A percentile compares a stretch with the other conserved stretches of the same genome.
These are phyloP conservation scores for Tagetes erecta DNA, from an alignment of 129 eudicot genomes.

Conservation along the genomic window DNA sequence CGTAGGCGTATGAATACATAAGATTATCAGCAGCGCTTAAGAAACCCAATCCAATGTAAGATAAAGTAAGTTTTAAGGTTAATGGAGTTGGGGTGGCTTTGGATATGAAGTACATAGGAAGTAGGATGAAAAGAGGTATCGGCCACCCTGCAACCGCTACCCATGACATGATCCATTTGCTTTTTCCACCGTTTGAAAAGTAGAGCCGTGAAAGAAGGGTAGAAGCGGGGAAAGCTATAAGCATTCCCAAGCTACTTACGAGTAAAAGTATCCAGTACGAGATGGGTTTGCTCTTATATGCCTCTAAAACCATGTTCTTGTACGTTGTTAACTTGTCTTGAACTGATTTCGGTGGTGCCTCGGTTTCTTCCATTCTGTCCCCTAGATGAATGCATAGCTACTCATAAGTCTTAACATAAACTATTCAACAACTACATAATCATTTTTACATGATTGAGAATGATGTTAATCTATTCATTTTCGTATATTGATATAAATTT, in stretches of 20 bases:
- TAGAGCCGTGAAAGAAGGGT: slow-evolving; percentile 87
- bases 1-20: slow-evolving; percentile 88
- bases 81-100: slow-evolving; percentile 67
- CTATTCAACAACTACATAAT: slow-evolving; percentile 12
- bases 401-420: slow-evolving; percentile 8
- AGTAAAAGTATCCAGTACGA: slow-evolving; percentile 80
- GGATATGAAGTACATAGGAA: slow-evolving; percentile 69
- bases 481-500: neutral
- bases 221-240: slow-evolving; percentile 92
- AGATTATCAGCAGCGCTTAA: slow-evolving; percentile 86
- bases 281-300: slow-evolving; percentile 63
- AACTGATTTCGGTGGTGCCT: slow-evolving; percentile 37
- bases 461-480: neutral
- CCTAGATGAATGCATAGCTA: slow-evolving; percentile 27
- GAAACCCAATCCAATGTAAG: slow-evolving; percentile 71
- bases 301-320: slow-evolving; percentile 39
- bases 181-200: slow-evolving; percentile 74
- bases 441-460: slow-evolving; percentile 13
- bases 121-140: slow-evolving; percentile 45
- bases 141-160: slow-evolving; percentile 96
- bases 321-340: slow-evolving; percentile 36
- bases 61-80: slow-evolving; percentile 48
- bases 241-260: slow-evolving; percentile 63
- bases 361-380: slow-evolving; percentile 42
- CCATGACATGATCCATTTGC: slow-evolving; percentile 97